A percentile compares a stretch with the other conserved stretches of the same genome.
Evolutionary conservation across 1,139 yeast species (phyloP).

Genomic region (Hemisphaericaspora xylanilytica): DNA sequence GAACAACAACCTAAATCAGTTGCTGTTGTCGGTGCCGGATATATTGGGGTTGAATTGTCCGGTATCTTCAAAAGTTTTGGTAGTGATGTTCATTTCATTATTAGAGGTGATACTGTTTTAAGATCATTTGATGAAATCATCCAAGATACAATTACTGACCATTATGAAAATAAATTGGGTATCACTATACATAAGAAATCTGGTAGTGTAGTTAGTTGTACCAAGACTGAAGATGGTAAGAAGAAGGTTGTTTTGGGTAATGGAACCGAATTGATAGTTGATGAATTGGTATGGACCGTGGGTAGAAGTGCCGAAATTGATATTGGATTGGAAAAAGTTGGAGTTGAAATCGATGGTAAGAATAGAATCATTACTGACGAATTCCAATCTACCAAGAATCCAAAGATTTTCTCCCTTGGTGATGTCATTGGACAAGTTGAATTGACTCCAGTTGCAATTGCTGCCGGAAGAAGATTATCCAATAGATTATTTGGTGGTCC

Average conservation of each 20-base stretch:
- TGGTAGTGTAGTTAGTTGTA: constrained; percentile 56
- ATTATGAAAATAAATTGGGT: constrained; percentile 73
- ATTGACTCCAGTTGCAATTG: constrained; percentile 97
- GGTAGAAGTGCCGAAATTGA: constrained; percentile 82
- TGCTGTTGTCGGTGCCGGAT: constrained; percentile 97
- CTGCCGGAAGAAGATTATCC: constrained; percentile 92
- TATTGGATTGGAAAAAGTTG: constrained; percentile 73
- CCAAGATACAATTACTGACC: constrained; percentile 73
- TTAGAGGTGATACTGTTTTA: constrained; percentile 87
- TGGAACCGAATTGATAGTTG: constrained; percentile 64
- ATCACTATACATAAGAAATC: constrained; percentile 71
- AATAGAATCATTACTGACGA: constrained; percentile 76
- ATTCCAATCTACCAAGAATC: constrained; percentile 75
- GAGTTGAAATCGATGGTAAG: constrained; percentile 57
- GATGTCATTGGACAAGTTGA: constrained; percentile 91
- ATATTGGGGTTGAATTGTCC: constrained; percentile 92
- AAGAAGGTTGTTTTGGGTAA: constrained; percentile 58
- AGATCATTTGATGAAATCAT: constrained; percentile 84
- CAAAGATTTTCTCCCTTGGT: constrained; percentile 80
- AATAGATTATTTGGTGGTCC: constrained; percentile 86
- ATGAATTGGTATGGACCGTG: constrained; percentile 85
- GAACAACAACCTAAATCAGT: constrained; percentile 84
- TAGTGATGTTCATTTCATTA: constrained; percentile 80
- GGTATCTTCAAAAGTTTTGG: constrained; percentile 92
- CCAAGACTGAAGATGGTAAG: constrained; percentile 56